Evolutionary conservation across 1,139 yeast species (phyloP).

Genomic region (Sugiyamaella japonica): DNA sequence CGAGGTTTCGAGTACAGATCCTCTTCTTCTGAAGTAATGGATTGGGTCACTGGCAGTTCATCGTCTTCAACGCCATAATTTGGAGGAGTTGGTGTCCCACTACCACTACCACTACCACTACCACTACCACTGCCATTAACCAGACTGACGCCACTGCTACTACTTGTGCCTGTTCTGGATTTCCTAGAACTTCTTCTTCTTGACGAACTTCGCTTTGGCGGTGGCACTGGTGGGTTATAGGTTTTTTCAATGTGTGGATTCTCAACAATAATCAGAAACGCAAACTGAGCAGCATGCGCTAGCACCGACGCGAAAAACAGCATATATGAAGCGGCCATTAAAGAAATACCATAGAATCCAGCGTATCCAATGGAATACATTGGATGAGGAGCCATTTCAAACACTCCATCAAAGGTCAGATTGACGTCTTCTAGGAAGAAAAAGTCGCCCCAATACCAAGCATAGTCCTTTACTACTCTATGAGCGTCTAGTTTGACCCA

Average conservation of each 20-base stretch:
- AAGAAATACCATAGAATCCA: constrained; percentile 83
- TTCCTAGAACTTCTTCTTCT: constrained; percentile 14
- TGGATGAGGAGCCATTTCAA: constrained; percentile 90
- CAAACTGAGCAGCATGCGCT: constrained; percentile 80
- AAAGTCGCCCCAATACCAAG: constrained; percentile 97
- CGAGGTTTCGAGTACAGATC: constrained; percentile 21
- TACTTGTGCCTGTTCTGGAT: constrained; percentile 4
- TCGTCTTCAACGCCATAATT: constrained; percentile 6
- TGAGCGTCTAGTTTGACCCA: constrained; percentile 93
- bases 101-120: not conserved
- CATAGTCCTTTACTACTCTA: constrained; percentile 84
- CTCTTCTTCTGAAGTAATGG: constrained; percentile 4
- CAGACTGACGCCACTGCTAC: not conserved
- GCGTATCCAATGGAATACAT: constrained; percentile 91
- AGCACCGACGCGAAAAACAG: constrained; percentile 68
- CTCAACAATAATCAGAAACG: constrained; percentile 74
- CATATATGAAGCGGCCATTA: constrained; percentile 74
- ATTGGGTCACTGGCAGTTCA: not conserved
- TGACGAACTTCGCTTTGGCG: constrained; percentile 18
- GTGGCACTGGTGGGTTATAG: constrained; percentile 47
- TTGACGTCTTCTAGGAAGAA: constrained; percentile 80
- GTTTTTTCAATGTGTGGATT: constrained; percentile 88
- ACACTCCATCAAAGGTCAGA: constrained; percentile 85
- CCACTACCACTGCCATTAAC: not conserved
- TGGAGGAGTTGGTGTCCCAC: not conserved